Evolutionary conservation across 1,284 basidiomycete genomes (phyloP), one percentile per base, ranked within the genome.

Genomic region (Malassezia sympodialis): DNA sequence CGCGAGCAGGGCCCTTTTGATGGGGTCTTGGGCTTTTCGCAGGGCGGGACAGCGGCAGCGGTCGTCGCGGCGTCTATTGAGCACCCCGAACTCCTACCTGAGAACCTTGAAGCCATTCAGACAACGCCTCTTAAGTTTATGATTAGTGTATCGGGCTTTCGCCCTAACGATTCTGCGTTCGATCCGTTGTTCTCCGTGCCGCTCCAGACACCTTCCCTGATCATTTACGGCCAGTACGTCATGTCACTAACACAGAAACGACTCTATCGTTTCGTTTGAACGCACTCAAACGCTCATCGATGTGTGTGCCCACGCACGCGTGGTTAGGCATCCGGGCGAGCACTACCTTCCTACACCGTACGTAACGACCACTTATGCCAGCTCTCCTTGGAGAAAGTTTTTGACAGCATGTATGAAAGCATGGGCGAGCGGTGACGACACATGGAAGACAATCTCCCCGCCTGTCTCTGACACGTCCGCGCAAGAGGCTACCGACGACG

Each of bases 301-400:
- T 12, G 57, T 50, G 3, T 66, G 62, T 46, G 53, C 51, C 24
- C 61, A 71, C 27, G 60, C 63, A 0, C 56, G 72, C n/a, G 62
- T 74, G 8, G 67, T 69, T 52, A 49, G 59, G 12, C 72, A 74
- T 56, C 64, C 66, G n/a, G 70, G 72, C 35, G 72, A 71, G 31
- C 72, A 74, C 53, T 63, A 65, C 23, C 41, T 69, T 2, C 72
- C 72, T 41, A 67, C 70, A 14, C 63, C 69, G 66, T 66, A 28
- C 57, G 58, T 49, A 10, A 12, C 30, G 19, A 8, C 8, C 27
- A 21, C 44, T 46, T 2, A 30, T 19, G 12, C 21, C 44, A 65
- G 61, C 21, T 68, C 69, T n/a, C 60, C 66, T 11, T 73, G 68
- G 68, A 53, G 71, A 32, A 67, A 69, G 58, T 73, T 73, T 46